phyloP scores from a whole-genome alignment of 2,329 filamentous ascomycete species.

The Blastomyces gilchristii region DNA sequence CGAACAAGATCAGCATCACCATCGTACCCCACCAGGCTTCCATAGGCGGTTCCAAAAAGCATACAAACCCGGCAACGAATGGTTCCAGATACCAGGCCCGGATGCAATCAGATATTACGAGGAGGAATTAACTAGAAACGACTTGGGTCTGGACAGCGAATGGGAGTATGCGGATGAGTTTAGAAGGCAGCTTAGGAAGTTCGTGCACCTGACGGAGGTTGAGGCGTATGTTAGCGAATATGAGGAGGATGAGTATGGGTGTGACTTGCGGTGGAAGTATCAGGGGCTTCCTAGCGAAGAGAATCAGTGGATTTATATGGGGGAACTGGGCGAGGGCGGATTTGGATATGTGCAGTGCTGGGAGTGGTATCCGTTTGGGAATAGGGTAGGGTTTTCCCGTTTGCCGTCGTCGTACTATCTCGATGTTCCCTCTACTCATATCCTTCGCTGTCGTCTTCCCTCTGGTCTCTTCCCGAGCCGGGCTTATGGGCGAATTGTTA shows the following conservation, averaged over 20 bases:
- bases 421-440: background rate
- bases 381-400: background rate
- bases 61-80: background rate
- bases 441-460: background rate
- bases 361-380: conserved; percentile 10
- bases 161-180: conserved; percentile 9
- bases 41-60: background rate
- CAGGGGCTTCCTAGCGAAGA: background rate
- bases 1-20: background rate
- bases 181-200: conserved; percentile 1
- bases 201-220: background rate
- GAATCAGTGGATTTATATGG: conserved; percentile 9
- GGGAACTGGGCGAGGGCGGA: background rate
- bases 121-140: conserved; percentile 2
- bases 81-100: background rate
- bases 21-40: conserved; percentile 1
- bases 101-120: conserved; percentile 3
- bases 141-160: conserved; percentile 4
- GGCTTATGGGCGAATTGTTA: background rate
- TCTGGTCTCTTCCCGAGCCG: background rate
- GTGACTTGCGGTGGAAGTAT: background rate
- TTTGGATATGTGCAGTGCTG: conserved; percentile 8
- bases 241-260: background rate
- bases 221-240: background rate
- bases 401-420: background rate